Evolutionary conservation across 2,329 filamentous ascomycete genomes (phyloP).

Genomic region (Alternaria viburni): DNA sequence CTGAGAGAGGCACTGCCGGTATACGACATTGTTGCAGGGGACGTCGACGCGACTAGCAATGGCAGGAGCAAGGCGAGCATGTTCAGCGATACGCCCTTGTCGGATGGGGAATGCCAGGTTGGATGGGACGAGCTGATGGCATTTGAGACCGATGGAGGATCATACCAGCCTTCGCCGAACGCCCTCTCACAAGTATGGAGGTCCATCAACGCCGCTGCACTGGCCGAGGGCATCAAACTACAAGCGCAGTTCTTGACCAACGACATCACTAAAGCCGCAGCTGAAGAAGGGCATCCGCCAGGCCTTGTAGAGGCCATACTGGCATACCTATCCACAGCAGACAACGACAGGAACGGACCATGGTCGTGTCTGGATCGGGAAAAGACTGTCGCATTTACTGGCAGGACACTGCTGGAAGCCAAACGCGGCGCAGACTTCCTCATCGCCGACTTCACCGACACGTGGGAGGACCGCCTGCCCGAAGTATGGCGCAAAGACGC

Average conservation of each 20-base stretch:
- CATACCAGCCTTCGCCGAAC: slow-evolving; percentile 57
- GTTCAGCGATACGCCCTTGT: slow-evolving; percentile 60
- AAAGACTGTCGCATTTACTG: slow-evolving; percentile 42
- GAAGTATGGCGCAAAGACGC: slow-evolving; percentile 46
- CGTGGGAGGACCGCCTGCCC: slow-evolving; percentile 48
- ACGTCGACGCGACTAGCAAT: slow-evolving; percentile 37
- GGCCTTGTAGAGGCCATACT: slow-evolving; percentile 48
- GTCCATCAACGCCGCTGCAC: slow-evolving; percentile 49
- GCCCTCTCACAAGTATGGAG: slow-evolving; percentile 58
- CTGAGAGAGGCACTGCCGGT: slow-evolving; percentile 49
- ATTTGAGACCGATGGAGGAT: slow-evolving; percentile 55
- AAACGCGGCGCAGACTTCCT: slow-evolving; percentile 33
- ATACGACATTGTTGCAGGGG: slow-evolving; percentile 43
- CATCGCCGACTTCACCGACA: slow-evolving; percentile 44
- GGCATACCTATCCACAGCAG: slow-evolving; percentile 37
- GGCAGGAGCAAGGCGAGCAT: slow-evolving; percentile 47
- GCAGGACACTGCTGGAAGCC: slow-evolving; percentile 39
- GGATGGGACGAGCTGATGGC: slow-evolving; percentile 60
- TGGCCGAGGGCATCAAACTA: slow-evolving; percentile 51
- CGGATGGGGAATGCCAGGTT: slow-evolving; percentile 56
- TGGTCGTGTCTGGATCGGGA: slow-evolving; percentile 45
- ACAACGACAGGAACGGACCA: slow-evolving; percentile 30
- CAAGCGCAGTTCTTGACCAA: slow-evolving; percentile 45
- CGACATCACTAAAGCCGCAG: slow-evolving; percentile 40
- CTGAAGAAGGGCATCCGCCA: slow-evolving; percentile 49